Base-by-base conservation (phyloP, 2,329 filamentous ascomycete genomes). In the Ampelomyces quisqualis region DNA sequence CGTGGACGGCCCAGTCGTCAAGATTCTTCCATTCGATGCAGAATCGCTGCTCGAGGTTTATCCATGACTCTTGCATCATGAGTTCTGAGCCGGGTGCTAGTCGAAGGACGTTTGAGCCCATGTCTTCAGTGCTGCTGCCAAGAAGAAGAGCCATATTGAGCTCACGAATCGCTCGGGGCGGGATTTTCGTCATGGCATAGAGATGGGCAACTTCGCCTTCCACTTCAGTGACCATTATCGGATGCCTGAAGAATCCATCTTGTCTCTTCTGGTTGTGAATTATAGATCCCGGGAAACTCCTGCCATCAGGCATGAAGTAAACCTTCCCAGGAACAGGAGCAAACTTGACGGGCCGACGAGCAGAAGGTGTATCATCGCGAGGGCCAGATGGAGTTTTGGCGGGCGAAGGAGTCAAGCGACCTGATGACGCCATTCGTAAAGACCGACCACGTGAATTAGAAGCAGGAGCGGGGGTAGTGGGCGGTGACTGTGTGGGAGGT, bases 31-130 rank as follows among this genome's bases (percentile, higher is more conserved):
- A 38, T 21, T 60, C 53, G 26, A 59, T 57, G 8, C 13, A 29
- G 43, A 44, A 58, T 2, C 45, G 47, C 35, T 55, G 45, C 17
- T 55, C 50, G 5, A 57, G 44, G 24, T 55, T 60, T 1, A 49
- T 21, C 42, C 41, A 58, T 2, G 50, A 53, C 21, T 43, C 33
- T 2, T 18, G 17, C 10, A 39, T 17, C 55, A 60, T 58, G 5
- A 4, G 3, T 3, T 15, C 5, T 10, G 51, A 54, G 10, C 24
- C 40, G 6, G 11, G 10, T 2, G 34, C 41, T 6, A 58, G 43
- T 28, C 28, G 42, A 9, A 60, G 28, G 3, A 40, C 41, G 6
- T 30, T 7, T 2, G 27, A 2, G 8, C 44, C 49, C 18, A 42
- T 35, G 7, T 53, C 34, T 13, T 7, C 5, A 1, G 31, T 28